Base-by-base conservation (phyloP, 2,329 filamentous ascomycete species). In the Magnaporthiopsis incrustans region DNA sequence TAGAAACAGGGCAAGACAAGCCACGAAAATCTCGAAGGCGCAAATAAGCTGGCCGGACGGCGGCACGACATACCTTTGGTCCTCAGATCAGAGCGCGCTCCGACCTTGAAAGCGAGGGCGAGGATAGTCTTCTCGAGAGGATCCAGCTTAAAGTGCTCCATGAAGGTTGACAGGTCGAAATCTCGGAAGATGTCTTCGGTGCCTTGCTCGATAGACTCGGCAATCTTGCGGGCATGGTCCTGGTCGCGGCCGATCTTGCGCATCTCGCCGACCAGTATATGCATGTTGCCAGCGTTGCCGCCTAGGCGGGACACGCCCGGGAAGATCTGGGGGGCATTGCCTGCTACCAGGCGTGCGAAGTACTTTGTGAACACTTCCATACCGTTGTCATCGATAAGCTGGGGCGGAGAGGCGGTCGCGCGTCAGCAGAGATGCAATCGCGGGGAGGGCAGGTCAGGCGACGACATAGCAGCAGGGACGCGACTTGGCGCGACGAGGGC, bases 361-460 rank as follows among this genome's bases (percentile, higher is more conserved):
- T 95, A 97, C 81, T 93, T 96, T 66, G 91, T 88, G 76, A 93
- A 97, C 74, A 97, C 92, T 83, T 99, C 96, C 94, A 99, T 99
- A 74, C 93, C 93, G 92, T 96, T 89, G 73, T 94, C 93, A 86
- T 97, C 89, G 80, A 98, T 89, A 76, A 98, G 88, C 91, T 97
- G 68, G 15, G 59, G 57, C 7, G 26, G 26, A 38, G 27, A 26
- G 25, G 33, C 14, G 33, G 50, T 30, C 35, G 35, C 26, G 32
- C 30, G n/a, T 57, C 56, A 65, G 63, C 32, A 66, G 57, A 65
- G 64, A 60, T 26, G 60, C 57, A 53, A 53, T 53, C 44, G 44
- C 44, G 44, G 44, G 44, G 25, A 56, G 30, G 57, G 60, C 32
- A 56, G 50, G 58, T 30, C 30, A 30, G 30, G 30, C 30, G 4